Base-by-base conservation (phyloP, 805 yeast species). In the Nakazawaea holstii region DNA sequence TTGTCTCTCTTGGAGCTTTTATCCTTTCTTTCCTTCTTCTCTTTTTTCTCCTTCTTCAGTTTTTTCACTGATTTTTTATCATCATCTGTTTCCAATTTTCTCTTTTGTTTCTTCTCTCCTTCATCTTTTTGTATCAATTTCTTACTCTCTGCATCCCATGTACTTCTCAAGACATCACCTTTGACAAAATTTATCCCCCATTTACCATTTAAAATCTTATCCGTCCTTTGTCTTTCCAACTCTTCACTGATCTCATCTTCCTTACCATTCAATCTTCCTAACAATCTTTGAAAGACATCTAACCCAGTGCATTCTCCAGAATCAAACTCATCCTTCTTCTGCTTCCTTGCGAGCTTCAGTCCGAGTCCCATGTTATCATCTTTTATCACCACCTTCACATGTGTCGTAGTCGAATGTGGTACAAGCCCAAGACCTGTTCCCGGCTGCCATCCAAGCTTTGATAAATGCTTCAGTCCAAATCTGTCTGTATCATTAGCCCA, bases 311-410 rank as follows among this genome's bases (percentile, higher is more conserved):
- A 82, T 54, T 88, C 95, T 49, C 88, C 95, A 53, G 80, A 77
- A 55, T 84, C 89, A 56, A 83, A 80, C 53, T 79, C 87, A 55
- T 84, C 94, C 55, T 78, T 77, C 37, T 70, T 57, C 46, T 67
- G 65, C 39, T 61, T 59, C 39, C 56, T 61, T 10, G 80, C 78
- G 38, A 84, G 68, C 53, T 78, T 81, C n/a, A 95, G 87, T n/a
- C 99, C 99, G 7, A 92, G 71, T 0, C 99, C 99, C 2, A 79
- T 65, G 44, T 77, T 87, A 56, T 92, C 97, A 37, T 84, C 88
- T 63, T 91, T 92, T 11, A 89, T 67, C 3, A 79, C 65, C 10
- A 94, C 94, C 59, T 86, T 90, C 39, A 92, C 86, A 60, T 94
- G 97, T 1, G 89, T 69, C 0, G 89, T 87, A 38, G 79, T 74